Base-by-base conservation (phyloP, 768 basidiomycete species). In the Tylopilus subfusipes region DNA sequence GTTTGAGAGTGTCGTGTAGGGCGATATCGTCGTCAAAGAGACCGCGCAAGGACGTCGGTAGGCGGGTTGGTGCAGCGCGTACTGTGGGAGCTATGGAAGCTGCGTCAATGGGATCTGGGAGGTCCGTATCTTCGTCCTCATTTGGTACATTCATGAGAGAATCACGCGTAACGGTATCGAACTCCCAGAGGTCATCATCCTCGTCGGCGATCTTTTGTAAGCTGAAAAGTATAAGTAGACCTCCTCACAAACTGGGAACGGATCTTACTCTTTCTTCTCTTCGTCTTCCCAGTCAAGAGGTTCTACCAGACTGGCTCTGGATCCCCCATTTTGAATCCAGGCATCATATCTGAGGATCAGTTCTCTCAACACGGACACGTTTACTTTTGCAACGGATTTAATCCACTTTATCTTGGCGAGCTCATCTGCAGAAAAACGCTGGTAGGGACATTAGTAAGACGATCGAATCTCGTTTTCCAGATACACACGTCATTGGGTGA, bases 381-480 rank as follows among this genome's bases (percentile, higher is more conserved):
- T 78, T 2, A 80, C 72, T 76, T 88, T 95, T 9, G 83, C 73
- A 6, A 82, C 70, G 9, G 81, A 77, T 65, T 88, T 93, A 60
- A 98, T 93, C 93, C 96, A 98, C 66, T 88, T 95, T 27, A 84
- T 81, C 68, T 88, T 94, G 4, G 76, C 64, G 3, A 99, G 78
- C 60, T 98, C 95, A 53, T 98, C 97, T 13, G 97, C 93, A 3
- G 86, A 79, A 16, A 90, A 75, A 45, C 97, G 86, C 93, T 98
- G 59, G 46, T 27, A 44, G 44, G 24, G 34, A 45, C 11, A 38
- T 65, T 29, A 59, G 52, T 3, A 31, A 50, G 62, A 21, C 52
- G 33, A 12, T 38, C 11, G 21, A 36, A 42, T 11, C 14, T 30
- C 29, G 34, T 39, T 51, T 24, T 45, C 53, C 11, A 36, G 16